phyloP scores from a whole-genome alignment of 441 rosid genomes.

The Pelargonium citronellum region DNA sequence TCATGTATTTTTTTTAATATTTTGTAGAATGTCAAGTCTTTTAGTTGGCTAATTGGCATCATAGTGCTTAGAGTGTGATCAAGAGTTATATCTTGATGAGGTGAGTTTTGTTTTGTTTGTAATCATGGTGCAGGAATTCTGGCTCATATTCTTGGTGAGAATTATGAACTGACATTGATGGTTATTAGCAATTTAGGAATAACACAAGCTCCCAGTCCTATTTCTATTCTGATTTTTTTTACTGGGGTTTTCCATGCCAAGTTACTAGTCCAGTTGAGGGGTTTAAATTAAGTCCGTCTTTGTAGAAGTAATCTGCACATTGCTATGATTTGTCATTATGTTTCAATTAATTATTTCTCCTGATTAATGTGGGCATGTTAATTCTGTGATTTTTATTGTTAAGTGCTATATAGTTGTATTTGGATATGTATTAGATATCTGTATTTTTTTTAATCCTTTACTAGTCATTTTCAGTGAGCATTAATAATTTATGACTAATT shows the following conservation, averaged over 20 bases:
- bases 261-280: neutral
- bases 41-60: too few species aligned
- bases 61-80: too few species aligned
- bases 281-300: neutral
- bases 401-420: neutral
- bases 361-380: neutral
- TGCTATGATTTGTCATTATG: neutral
- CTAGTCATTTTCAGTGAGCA: neutral
- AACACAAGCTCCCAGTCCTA: neutral
- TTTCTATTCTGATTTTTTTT: neutral
- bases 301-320: neutral
- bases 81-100: too few species aligned
- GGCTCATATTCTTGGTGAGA: too few species aligned
- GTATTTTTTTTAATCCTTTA: too few species aligned
- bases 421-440: too few species aligned
- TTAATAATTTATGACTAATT: conserved; percentile 3
- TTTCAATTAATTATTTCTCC: neutral
- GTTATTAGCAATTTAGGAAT: neutral
- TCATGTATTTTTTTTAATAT: too few species aligned
- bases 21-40: too few species aligned
- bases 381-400: neutral
- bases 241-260: neutral
- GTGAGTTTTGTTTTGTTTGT: too few species aligned
- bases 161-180: neutral
- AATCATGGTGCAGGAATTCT: too few species aligned